These are phyloP conservation scores for Fusarium sp. DNA, from an alignment of 2,329 filamentous ascomycete species.

Conservation along the genomic window DNA sequence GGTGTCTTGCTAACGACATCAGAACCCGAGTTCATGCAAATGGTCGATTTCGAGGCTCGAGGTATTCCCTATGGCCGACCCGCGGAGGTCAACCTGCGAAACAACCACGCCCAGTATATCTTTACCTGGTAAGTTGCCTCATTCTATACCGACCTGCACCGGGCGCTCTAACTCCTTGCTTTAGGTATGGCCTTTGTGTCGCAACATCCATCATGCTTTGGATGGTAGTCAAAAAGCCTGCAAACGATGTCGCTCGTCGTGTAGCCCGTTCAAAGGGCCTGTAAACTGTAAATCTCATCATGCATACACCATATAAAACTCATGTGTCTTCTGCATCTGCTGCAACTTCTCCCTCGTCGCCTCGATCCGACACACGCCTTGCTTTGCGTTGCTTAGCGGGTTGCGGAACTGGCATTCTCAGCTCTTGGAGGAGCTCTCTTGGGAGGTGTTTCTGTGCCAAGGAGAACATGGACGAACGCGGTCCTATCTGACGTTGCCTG, in stretches of 20 bases:
- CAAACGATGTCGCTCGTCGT: slow-evolving; percentile 76
- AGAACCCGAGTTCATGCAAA: slow-evolving; percentile 83
- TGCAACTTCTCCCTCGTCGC: slow-evolving; percentile 51
- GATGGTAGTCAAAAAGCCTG: slow-evolving; percentile 91
- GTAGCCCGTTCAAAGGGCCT: slow-evolving; percentile 58
- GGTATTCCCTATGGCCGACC: slow-evolving; percentile 91
- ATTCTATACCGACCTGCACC: background rate
- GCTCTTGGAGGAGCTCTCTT: slow-evolving; percentile 82
- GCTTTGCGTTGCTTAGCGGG: slow-evolving; percentile 61
- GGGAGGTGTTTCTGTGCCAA: slow-evolving; percentile 87
- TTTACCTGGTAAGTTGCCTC: slow-evolving; percentile 85
- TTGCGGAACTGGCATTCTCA: slow-evolving; percentile 75
- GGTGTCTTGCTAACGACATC: slow-evolving; percentile 31
- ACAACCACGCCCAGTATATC: slow-evolving; percentile 98
- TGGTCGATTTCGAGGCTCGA: slow-evolving; percentile 79
- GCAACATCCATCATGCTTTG: slow-evolving; percentile 96
- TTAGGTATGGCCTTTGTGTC: slow-evolving; percentile 84
- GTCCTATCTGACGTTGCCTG: slow-evolving; percentile 82
- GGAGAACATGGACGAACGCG: slow-evolving; percentile 81
- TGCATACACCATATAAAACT: slow-evolving; percentile 32
- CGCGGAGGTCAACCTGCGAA: slow-evolving; percentile 91
- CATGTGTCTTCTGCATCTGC: slow-evolving; percentile 54
- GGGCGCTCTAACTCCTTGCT: background rate
- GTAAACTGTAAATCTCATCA: slow-evolving; percentile 31
- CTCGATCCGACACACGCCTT: slow-evolving; percentile 48